phyloP scores from a whole-genome alignment of 345 rosid species.

The Cardamine resedifolia region DNA sequence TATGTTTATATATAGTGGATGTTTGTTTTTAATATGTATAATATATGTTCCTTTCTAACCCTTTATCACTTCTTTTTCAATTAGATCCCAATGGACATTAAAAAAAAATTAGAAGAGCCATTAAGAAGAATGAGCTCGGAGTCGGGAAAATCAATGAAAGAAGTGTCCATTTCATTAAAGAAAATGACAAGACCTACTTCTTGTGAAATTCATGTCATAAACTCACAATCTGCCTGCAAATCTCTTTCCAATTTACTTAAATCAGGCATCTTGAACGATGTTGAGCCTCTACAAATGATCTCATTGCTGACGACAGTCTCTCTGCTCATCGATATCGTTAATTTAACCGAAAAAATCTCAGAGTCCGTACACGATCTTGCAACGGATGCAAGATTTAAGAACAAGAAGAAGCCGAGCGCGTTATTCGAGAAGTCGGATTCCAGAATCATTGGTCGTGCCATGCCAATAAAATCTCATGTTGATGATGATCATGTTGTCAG shows the following conservation, averaged over 20 bases:
- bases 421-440: constrained; percentile 11
- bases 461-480: constrained; percentile 7
- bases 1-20: background rate
- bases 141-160: constrained; percentile 54
- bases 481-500: constrained; percentile 23
- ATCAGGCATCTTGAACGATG: constrained; percentile 46
- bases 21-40: background rate
- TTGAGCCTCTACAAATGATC: constrained; percentile 44
- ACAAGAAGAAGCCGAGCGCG: constrained; percentile 23
- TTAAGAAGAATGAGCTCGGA: constrained; percentile 55
- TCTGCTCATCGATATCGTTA: constrained; percentile 52
- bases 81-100: constrained; percentile 47
- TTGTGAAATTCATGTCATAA: constrained; percentile 42
- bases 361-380: constrained; percentile 57
- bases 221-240: constrained; percentile 44
- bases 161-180: constrained; percentile 49
- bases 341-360: constrained; percentile 46
- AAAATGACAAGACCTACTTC: constrained; percentile 45
- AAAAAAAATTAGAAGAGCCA: constrained; percentile 41
- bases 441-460: background rate
- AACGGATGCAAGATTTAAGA: constrained; percentile 48
- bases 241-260: constrained; percentile 47
- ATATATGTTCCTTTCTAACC: background rate
- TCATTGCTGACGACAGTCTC: constrained; percentile 56
- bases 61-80: background rate